Evolutionary conservation across 192 early-diverging fungal genomes (phyloP).

Genomic region (Entomortierella beljakovae): DNA sequence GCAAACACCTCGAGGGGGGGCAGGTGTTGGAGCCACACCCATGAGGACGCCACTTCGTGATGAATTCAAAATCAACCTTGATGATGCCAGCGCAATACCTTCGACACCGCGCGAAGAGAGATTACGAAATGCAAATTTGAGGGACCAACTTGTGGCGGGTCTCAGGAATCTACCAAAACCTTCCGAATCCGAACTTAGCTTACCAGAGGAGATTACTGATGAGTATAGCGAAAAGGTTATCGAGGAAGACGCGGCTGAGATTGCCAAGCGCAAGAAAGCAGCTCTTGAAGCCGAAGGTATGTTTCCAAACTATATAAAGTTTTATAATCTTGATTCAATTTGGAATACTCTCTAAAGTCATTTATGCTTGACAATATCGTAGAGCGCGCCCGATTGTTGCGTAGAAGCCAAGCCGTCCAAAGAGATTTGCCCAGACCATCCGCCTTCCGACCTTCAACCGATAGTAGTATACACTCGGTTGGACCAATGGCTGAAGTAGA

Average conservation of each 20-base stretch:
- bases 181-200: slow-evolving; percentile 91
- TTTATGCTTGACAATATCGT: too few species aligned
- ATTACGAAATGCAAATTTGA: slow-evolving; percentile 65
- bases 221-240: slow-evolving; percentile 28
- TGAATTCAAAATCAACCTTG: slow-evolving; percentile 69
- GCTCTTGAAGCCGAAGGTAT: slow-evolving; percentile 63
- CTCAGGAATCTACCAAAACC: slow-evolving; percentile 85
- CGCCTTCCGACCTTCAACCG: slow-evolving; percentile 20
- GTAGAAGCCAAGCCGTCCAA: slow-evolving; percentile 83
- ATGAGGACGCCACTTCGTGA: slow-evolving; percentile 69
- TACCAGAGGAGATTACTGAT: slow-evolving; percentile 75
- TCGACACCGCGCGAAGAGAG: slow-evolving; percentile 80
- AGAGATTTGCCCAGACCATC: slow-evolving; percentile 81
- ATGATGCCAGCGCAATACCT: slow-evolving; percentile 42
- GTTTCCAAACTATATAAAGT: background rate
- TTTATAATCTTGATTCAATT: too few species aligned
- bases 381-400: slow-evolving; percentile 63
- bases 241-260: slow-evolving; percentile 83
- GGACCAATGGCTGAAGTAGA: slow-evolving; percentile 57
- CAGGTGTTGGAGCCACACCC: slow-evolving; percentile 67
- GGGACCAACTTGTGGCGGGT: slow-evolving; percentile 77
- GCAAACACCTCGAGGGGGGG: slow-evolving; percentile 51
- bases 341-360: too few species aligned
- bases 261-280: slow-evolving; percentile 64
- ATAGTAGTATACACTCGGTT: slow-evolving; percentile 18